Percentiles rank a stretch among this genome's conserved stretches.
These are phyloP conservation scores for Phytophthora boehmeriae DNA, from an alignment of 352 stramenopile genomes.

Conservation along the genomic window DNA sequence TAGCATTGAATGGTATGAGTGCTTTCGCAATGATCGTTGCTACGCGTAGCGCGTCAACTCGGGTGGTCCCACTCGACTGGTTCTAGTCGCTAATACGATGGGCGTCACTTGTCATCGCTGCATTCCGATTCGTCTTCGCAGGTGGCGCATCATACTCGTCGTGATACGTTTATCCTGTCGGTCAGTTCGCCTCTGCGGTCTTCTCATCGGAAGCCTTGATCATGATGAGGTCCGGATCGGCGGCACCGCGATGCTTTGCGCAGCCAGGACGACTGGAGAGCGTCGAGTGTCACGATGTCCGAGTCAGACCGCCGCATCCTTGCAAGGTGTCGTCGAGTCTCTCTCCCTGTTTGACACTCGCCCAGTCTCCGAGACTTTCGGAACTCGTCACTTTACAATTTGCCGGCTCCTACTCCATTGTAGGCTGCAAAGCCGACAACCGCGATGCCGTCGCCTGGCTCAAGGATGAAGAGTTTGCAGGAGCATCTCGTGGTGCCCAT, in stretches of 20 bases:
- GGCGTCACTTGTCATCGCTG: background rate
- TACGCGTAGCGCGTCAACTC: background rate
- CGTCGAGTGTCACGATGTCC: too few relatives aligned
- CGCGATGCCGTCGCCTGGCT: background rate
- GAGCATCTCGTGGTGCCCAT: constrained; percentile 57
- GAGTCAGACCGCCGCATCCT: constrained; percentile 2
- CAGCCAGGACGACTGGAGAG: background rate
- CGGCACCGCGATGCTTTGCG: background rate
- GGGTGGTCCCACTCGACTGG: too few relatives aligned
- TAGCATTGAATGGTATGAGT: too few relatives aligned
- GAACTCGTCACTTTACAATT: constrained; percentile 1
- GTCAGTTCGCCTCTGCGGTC: too few relatives aligned
- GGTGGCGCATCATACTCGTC: constrained; percentile 1
- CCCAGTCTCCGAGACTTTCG: background rate
- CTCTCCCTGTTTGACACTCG: constrained; percentile 2
- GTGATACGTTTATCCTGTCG: background rate
- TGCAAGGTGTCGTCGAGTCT: background rate
- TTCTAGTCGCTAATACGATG: background rate
- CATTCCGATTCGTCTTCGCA: background rate
- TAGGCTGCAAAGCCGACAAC: background rate
- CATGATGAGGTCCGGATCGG: background rate
- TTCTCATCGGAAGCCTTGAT: background rate
- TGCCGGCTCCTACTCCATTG: background rate
- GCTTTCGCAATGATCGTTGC: too few relatives aligned
- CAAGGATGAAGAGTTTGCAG: constrained; percentile 41